These are phyloP conservation scores for Arthrobotrys sphaeroides DNA, from an alignment of 2,329 filamentous ascomycete species.

Conservation along the genomic window DNA sequence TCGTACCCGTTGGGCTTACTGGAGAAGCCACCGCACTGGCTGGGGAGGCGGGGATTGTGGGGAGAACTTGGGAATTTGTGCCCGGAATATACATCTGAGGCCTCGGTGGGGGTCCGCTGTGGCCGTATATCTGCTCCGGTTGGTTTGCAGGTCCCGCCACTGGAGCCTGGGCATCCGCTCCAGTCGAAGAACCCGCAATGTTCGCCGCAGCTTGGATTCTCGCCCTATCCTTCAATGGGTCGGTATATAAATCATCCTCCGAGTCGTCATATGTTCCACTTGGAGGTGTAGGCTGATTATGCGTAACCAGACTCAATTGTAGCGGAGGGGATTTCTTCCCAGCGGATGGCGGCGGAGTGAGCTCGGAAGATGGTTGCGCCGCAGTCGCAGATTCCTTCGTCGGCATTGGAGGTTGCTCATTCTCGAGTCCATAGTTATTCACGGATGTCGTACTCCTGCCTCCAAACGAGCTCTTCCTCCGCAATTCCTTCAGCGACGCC, in stretches of 20 bases:
- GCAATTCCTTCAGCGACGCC: slow-evolving; percentile 36
- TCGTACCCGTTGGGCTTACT: slow-evolving; percentile 34
- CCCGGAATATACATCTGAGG: slow-evolving; percentile 49
- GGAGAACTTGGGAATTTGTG: slow-evolving; percentile 47
- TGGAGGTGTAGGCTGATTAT: slow-evolving; percentile 43
- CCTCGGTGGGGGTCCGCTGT: slow-evolving; percentile 29
- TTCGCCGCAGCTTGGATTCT: slow-evolving; percentile 42
- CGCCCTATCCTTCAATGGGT: slow-evolving; percentile 38
- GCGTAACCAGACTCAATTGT: slow-evolving; percentile 16
- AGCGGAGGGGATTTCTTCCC: slow-evolving; percentile 49
- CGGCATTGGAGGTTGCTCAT: slow-evolving; percentile 28
- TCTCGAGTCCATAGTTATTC: slow-evolving; percentile 39
- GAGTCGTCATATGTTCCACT: slow-evolving; percentile 30
- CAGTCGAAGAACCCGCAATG: not conserved
- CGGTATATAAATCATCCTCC: slow-evolving; percentile 46
- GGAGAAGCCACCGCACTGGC: slow-evolving; percentile 39
- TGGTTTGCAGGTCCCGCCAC: not conserved
- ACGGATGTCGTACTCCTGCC: slow-evolving; percentile 42
- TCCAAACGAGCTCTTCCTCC: slow-evolving; percentile 46
- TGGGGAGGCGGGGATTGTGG: slow-evolving; percentile 44
- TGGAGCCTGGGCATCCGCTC: not conserved
- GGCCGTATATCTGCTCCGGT: not conserved
- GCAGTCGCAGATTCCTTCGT: slow-evolving; percentile 11
- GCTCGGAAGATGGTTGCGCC: slow-evolving; percentile 24
- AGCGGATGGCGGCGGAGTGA: slow-evolving; percentile 46